Conservation (phyloP, 352 stramenopile species). For the Pythium scleroteichum region DNA sequence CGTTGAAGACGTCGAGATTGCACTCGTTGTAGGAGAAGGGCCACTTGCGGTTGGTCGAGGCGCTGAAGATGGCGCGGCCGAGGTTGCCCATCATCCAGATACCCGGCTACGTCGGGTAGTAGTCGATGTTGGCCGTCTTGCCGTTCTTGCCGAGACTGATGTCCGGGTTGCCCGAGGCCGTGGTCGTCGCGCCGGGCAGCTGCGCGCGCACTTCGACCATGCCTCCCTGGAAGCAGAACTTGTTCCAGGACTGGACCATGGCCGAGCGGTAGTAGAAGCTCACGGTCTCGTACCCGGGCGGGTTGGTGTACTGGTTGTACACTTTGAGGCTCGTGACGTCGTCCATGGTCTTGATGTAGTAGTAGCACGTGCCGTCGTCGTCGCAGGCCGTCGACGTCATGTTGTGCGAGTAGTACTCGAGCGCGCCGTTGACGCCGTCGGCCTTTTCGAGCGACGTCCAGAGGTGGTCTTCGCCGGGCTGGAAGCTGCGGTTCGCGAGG, state of each 20-base stretch:
- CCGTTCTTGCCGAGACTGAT: neutral
- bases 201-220: constrained; percentile 88
- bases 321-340: constrained; percentile 39
- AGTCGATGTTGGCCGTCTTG: neutral
- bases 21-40: constrained; percentile 89
- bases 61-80: constrained; percentile 3
- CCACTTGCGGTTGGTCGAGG: constrained; percentile 61
- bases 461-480: constrained; percentile 42
- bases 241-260: constrained; percentile 94
- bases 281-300: constrained; percentile 41
- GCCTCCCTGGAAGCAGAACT: constrained; percentile 94
- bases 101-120: constrained; percentile 2
- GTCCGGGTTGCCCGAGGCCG: neutral
- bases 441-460: constrained; percentile 15
- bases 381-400: constrained; percentile 56
- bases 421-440: constrained; percentile 37
- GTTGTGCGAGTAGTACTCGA: constrained; percentile 92
- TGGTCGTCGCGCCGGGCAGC: constrained; percentile 82
- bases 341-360: constrained; percentile 37
- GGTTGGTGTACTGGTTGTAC: constrained; percentile 54
- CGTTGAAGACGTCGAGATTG: constrained; percentile 55
- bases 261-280: constrained; percentile 52
- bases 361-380: constrained; percentile 24
- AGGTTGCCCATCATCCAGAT: constrained; percentile 10
- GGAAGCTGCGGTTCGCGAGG: constrained; percentile 57